Base-by-base conservation (phyloP, 2,329 filamentous ascomycete species). In the Metarhizium brunneum region DNA sequence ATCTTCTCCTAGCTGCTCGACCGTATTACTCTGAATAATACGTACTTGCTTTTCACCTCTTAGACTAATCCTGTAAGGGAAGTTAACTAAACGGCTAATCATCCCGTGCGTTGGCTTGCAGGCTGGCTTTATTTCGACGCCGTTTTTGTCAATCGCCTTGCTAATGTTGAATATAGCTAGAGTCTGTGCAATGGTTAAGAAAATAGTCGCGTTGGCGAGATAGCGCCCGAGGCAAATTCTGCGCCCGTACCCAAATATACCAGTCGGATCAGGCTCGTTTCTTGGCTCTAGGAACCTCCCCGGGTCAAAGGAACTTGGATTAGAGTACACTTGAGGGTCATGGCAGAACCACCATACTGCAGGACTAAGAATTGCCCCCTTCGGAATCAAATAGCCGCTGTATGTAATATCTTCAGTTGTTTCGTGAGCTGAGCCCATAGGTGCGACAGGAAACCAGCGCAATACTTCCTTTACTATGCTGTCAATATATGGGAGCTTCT, bases 241-340 rank as follows among this genome's bases (percentile, higher is more conserved):
- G 0, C 71, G 66, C 0, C 71, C 72, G 50, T 67, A 73, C 0
- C 70, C 71, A 50, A 71, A 74, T 1, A 62, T 62, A 0, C 63
- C 52, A 0, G 49, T 49, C 0, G 72, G 67, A 8, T 68, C 64
- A 0, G 65, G 68, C 18, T 67, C 65, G 0, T 65, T 63, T 7
- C 61, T 56, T 2, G 62, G 60, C 25, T 42, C 47, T 1, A 71
- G 59, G 59, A 64, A 73, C 0, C 71, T 63, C 1, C 67, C 66
- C 0, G 70, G 71, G 29, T 69, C 59, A 25, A 74, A 74, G 2
- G 30, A 16, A 4, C 56, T 57, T 0, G 70, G 70, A 10, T 70
- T 53, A 0, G 80, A 75, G 65, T 90, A 88, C 2, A 81, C 82
- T 42, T 84, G 81, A 2, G 83, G 80, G 62, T 90, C 86, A 67